These are phyloP conservation scores for Acarospora socialis DNA, from an alignment of 2,329 filamentous ascomycete genomes.

Conservation along the genomic window DNA sequence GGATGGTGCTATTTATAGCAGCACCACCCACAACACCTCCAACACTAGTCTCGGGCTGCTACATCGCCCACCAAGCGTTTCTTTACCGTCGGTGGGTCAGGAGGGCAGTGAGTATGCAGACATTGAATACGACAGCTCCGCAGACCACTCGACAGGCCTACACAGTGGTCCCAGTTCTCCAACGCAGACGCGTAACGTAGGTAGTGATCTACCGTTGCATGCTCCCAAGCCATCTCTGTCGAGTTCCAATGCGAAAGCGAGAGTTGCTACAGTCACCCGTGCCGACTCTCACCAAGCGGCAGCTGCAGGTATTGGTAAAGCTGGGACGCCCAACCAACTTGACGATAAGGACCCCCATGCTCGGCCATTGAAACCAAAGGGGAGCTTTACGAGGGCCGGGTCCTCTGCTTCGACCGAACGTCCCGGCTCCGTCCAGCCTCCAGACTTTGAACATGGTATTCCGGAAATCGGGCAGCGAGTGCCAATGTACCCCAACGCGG, in stretches of 20 bases:
- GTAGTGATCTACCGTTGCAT: conserved; percentile 69
- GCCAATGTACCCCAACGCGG: conserved; percentile 82
- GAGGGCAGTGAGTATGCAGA: conserved; percentile 81
- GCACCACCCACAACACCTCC: conserved; percentile 21
- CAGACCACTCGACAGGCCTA: conserved; percentile 25
- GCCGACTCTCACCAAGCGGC: conserved; percentile 83
- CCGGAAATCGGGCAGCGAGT: conserved; percentile 86
- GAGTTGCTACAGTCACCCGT: conserved; percentile 70
- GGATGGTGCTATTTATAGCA: conserved; percentile 16
- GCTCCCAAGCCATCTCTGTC: conserved; percentile 81
- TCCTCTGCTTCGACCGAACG: conserved; percentile 36
- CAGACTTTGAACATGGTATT: conserved; percentile 66
- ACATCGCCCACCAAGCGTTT: conserved; percentile 59
- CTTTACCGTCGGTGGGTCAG: conserved; percentile 72
- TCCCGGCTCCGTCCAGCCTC: conserved; percentile 42
- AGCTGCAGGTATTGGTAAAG: conserved; percentile 65
- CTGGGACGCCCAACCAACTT: conserved; percentile 36
- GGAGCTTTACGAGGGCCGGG: conserved; percentile 39
- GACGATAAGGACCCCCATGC: conserved; percentile 37
- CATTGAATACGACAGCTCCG: conserved; percentile 30
- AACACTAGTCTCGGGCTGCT: conserved; percentile 25
- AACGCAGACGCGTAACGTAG: conserved; percentile 63
- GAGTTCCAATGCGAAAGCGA: conserved; percentile 64
- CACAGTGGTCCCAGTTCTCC: conserved; percentile 34
- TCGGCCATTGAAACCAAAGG: conserved; percentile 46